A percentile compares a stretch with the other conserved stretches of the same genome.
phyloP scores from a whole-genome alignment of 1,139 yeast species.

The Geotrichum aggregatum region DNA sequence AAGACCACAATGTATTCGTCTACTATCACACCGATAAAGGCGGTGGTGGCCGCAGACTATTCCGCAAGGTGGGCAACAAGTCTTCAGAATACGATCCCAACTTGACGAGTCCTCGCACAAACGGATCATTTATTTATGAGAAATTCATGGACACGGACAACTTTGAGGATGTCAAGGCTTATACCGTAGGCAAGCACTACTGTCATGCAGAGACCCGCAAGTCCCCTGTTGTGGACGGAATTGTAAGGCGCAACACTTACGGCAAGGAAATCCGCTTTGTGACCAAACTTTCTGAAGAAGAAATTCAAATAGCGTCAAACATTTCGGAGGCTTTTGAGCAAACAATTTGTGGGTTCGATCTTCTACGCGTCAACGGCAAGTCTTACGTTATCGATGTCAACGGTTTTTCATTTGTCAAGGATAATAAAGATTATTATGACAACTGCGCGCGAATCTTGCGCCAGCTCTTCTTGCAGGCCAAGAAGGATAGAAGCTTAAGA shows the following conservation, averaged over 20 bases:
- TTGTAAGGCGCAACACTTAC: constrained; percentile 93
- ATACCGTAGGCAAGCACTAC: constrained; percentile 84
- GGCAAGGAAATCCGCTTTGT: constrained; percentile 94
- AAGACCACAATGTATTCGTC: constrained; percentile 93
- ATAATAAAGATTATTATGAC: constrained; percentile 81
- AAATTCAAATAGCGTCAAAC: constrained; percentile 70
- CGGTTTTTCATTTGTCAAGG: constrained; percentile 97
- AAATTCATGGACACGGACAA: constrained; percentile 96
- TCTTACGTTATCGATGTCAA: constrained; percentile 96
- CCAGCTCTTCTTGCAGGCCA: constrained; percentile 61
- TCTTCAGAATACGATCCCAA: constrained; percentile 93
- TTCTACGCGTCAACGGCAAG: constrained; percentile 80
- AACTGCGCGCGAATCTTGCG: constrained; percentile 75
- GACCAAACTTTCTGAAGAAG: constrained; percentile 72
- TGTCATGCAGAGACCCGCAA: constrained; percentile 98
- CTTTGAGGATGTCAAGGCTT: constrained; percentile 97
- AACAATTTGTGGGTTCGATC: constrained; percentile 96
- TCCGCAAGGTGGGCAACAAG: constrained; percentile 95
- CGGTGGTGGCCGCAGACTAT: constrained; percentile 93
- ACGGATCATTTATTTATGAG: constrained; percentile 90
- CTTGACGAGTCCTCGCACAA: constrained; percentile 68
- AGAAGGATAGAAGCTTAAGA: constrained; percentile 46
- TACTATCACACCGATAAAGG: constrained; percentile 86
- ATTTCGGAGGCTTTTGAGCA: constrained; percentile 79
- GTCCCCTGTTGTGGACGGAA: constrained; percentile 98